phyloP scores from a whole-genome alignment of 1,139 yeast genomes.

The Suhomyces bolitotheri region DNA sequence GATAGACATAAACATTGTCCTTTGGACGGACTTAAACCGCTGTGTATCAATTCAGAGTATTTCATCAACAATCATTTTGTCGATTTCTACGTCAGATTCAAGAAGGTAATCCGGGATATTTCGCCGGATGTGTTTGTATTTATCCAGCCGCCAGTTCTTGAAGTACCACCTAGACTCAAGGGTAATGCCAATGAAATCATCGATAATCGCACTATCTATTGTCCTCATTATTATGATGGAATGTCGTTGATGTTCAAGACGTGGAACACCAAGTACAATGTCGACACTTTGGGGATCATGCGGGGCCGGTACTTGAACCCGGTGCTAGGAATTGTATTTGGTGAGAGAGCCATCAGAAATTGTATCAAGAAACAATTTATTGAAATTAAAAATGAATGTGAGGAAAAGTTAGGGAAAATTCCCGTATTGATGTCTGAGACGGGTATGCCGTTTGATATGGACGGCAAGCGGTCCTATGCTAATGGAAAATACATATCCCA shows the following conservation, averaged over 20 bases:
- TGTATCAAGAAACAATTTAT: slow-evolving; percentile 66
- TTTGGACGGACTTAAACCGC: slow-evolving; percentile 23
- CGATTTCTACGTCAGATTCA: slow-evolving; percentile 54
- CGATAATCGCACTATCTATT: slow-evolving; percentile 66
- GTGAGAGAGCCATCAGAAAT: slow-evolving; percentile 74
- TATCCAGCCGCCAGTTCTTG: slow-evolving; percentile 82
- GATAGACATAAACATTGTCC: slow-evolving; percentile 24
- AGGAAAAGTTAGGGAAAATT: slow-evolving; percentile 55
- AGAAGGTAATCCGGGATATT: slow-evolving; percentile 46
- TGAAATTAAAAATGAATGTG: slow-evolving; percentile 65
- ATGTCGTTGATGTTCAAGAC: slow-evolving; percentile 86
- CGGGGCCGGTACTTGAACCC: slow-evolving; percentile 77
- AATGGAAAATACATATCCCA: slow-evolving; percentile 71
- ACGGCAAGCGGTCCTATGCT: slow-evolving; percentile 64
- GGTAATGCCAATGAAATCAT: slow-evolving; percentile 50
- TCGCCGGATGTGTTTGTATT: slow-evolving; percentile 55
- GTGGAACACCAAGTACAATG: slow-evolving; percentile 77
- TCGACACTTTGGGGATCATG: slow-evolving; percentile 88
- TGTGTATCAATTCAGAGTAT: slow-evolving; percentile 50
- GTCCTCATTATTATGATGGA: slow-evolving; percentile 94
- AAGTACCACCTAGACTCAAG: slow-evolving; percentile 69
- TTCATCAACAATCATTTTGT: slow-evolving; percentile 66
- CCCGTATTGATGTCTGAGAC: slow-evolving; percentile 87
- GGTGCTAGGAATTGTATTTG: slow-evolving; percentile 73
- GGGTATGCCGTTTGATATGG: slow-evolving; percentile 98